Percentiles rank a stretch among this genome's conserved stretches.
Evolutionary conservation across 2,329 filamentous ascomycete species (phyloP).

Genomic region (Aspergillus hiratsukae): DNA sequence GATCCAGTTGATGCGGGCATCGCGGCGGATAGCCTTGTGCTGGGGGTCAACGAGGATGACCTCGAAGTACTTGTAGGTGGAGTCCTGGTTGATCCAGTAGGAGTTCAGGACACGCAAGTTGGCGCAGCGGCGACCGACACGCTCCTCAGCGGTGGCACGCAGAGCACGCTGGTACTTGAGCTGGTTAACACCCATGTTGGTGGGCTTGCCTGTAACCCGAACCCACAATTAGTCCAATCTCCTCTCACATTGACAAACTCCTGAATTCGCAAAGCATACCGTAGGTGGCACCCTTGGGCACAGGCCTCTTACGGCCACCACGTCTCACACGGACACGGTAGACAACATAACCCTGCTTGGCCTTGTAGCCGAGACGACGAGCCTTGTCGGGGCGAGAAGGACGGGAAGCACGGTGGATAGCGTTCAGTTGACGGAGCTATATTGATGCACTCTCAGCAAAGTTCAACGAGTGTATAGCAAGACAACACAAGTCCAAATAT

Average conservation of each 20-base stretch:
- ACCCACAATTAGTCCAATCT: constrained; percentile 23
- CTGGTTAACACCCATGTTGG: constrained; percentile 99
- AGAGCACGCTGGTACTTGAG: constrained; percentile 99
- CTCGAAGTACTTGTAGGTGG: constrained; percentile 99
- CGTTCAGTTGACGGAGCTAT: constrained; percentile 99
- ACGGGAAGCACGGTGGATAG: constrained; percentile 98
- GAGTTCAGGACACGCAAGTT: constrained; percentile 99
- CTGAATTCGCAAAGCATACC: constrained; percentile 55
- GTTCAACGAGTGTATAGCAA: constrained; percentile 99
- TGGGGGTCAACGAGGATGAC: constrained; percentile 99
- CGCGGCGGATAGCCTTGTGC: constrained; percentile 99
- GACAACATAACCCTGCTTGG: constrained; percentile 99
- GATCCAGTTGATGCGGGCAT: constrained; percentile 99
- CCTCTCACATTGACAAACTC: constrained; percentile 9
- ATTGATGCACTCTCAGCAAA: constrained; percentile 99
- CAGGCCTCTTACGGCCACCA: constrained; percentile 97
- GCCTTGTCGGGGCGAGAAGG: constrained; percentile 99
- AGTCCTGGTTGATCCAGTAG: constrained; percentile 99
- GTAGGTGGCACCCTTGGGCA: constrained; percentile 96
- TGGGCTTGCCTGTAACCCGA: constrained; percentile 79
- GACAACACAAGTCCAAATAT: constrained; percentile 40
- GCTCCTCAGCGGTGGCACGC: constrained; percentile 96
- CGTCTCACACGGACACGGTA: constrained; percentile 98
- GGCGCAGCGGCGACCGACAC: constrained; percentile 97
- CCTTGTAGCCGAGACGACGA: constrained; percentile 99